A percentile compares a stretch with the other conserved stretches of the same genome.
These are phyloP conservation scores for Salix dunnii DNA, from an alignment of 345 rosid genomes.

Conservation along the genomic window DNA sequence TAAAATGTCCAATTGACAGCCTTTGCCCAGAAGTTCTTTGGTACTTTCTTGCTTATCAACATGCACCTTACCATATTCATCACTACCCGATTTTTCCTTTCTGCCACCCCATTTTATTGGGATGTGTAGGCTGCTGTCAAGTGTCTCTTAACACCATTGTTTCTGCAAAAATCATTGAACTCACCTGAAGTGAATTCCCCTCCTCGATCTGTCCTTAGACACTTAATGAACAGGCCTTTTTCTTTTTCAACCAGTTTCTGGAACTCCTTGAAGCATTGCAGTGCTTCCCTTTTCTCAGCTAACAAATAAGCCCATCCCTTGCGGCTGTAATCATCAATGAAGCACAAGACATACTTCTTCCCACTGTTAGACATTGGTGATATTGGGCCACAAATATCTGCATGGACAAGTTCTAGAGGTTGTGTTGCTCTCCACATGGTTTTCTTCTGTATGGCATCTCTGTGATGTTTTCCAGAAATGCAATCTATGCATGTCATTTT, in stretches of 20 bases:
- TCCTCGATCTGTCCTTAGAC: no score
- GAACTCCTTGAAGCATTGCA: neutral
- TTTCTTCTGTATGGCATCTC: neutral
- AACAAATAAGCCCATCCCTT: neutral
- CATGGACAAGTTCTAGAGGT: neutral
- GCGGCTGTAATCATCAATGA: neutral
- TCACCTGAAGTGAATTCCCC: no score
- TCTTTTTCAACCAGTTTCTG: neutral
- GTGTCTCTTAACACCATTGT: no score
- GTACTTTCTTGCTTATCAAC: neutral
- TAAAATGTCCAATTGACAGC: neutral
- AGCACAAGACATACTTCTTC: neutral
- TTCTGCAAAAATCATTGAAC: no score
- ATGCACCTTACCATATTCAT: no score
- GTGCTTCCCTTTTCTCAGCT: neutral
- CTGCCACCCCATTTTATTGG: no score
- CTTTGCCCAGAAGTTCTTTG: neutral
- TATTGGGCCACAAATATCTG: neutral
- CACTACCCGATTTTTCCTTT: no score
- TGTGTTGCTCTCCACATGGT: neutral
- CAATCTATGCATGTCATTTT: neutral
- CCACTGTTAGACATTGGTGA: no score
- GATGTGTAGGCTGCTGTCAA: no score
- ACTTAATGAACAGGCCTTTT: neutral
- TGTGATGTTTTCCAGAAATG: neutral